These are phyloP conservation scores for Berkeleyomyces rouxiae DNA, from an alignment of 2,329 filamentous ascomycete genomes.

Conservation along the genomic window DNA sequence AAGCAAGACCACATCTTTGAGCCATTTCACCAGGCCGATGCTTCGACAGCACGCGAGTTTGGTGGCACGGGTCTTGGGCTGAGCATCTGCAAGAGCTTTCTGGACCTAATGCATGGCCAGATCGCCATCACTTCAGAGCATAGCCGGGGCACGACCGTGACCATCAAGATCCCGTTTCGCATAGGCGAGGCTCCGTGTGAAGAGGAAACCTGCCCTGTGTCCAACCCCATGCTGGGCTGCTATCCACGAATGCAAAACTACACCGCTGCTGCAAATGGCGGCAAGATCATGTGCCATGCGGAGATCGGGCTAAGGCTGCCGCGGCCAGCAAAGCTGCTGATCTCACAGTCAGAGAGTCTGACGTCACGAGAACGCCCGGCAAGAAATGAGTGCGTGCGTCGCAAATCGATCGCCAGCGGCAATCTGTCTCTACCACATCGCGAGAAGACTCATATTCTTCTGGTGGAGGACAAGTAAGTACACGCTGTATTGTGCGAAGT, in stretches of 20 bases:
- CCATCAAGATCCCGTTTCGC: conserved; percentile 62
- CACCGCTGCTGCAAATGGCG: background rate
- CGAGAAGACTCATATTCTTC: conserved; percentile 48
- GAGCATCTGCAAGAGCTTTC: conserved; percentile 65
- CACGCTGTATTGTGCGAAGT: background rate
- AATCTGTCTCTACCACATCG: conserved; percentile 21
- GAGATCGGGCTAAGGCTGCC: background rate
- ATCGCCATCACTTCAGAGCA: conserved; percentile 53
- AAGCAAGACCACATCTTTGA: conserved; percentile 58
- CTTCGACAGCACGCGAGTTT: conserved; percentile 62
- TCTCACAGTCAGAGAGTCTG: background rate
- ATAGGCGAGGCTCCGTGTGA: conserved; percentile 25
- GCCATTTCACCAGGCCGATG: conserved; percentile 68
- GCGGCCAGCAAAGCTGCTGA: background rate
- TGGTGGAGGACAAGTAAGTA: conserved; percentile 66
- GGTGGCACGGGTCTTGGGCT: conserved; percentile 63
- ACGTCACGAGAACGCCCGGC: background rate
- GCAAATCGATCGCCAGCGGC: conserved; percentile 26
- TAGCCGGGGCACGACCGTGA: conserved; percentile 54
- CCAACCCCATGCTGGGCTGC: background rate
- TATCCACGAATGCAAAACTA: background rate
- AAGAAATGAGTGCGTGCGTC: conserved; percentile 15
- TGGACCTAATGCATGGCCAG: conserved; percentile 64
- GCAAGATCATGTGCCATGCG: background rate
- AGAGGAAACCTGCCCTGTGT: background rate